Evolutionary conservation across 2,329 filamentous ascomycete genomes (phyloP).

Genomic region (Orbilia blumenaviensis): DNA sequence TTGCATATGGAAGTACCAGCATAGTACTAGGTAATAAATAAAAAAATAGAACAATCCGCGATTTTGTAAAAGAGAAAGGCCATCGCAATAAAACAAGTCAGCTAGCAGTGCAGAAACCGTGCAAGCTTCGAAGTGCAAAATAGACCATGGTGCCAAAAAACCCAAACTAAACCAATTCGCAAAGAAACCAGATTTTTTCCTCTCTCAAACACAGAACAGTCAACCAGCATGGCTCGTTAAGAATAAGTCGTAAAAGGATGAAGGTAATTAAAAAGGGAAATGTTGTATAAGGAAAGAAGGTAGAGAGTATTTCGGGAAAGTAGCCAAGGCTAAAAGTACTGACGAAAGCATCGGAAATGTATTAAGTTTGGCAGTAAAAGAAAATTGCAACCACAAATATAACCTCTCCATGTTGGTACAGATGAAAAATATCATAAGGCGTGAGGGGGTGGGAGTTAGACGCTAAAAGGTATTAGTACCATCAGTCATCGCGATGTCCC

Average conservation of each 20-base stretch:
- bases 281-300: not conserved
- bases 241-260: conserved; percentile 27
- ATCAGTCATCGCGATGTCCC: not conserved
- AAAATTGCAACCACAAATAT: not conserved
- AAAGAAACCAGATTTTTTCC: conserved; percentile 5
- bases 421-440: conserved; percentile 5
- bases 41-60: not conserved
- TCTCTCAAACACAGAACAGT: not conserved
- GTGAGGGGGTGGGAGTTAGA: not conserved
- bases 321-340: conserved; percentile 8
- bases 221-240: conserved; percentile 32
- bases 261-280: too few species aligned
- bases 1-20: not conserved
- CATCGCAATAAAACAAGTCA: not conserved
- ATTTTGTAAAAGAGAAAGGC: not conserved
- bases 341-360: not conserved
- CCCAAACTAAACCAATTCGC: not conserved
- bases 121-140: conserved; percentile 6
- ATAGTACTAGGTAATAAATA: not conserved
- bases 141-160: not conserved
- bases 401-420: conserved; percentile 30
- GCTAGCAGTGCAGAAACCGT: conserved; percentile 7
- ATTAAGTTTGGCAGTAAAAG: not conserved
- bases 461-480: not conserved
- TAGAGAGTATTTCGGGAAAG: not conserved